phyloP scores from a whole-genome alignment of 108 stramenopile species.

The Nitzschia putrida region DNA sequence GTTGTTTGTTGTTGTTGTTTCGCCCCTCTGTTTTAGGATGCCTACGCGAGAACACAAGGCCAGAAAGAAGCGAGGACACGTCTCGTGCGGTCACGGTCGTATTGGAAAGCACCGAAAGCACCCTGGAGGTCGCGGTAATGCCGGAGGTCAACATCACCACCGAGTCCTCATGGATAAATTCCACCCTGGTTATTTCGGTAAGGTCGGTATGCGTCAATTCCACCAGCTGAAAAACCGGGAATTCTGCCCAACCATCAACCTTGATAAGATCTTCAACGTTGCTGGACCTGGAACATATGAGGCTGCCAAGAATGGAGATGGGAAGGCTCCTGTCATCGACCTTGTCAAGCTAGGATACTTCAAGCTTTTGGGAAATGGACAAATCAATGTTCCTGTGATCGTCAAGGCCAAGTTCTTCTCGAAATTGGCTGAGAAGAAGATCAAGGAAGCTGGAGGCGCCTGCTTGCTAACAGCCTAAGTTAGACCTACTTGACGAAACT shows the following conservation, averaged over 20 bases:
- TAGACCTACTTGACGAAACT: not conserved
- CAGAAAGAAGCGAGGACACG: constrained; percentile 99
- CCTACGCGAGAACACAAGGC: constrained; percentile 93
- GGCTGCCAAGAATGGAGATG: constrained; percentile 91
- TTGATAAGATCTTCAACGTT: constrained; percentile 98
- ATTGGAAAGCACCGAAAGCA: constrained; percentile 99
- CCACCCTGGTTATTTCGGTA: constrained; percentile 99
- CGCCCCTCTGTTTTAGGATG: constrained; percentile 51
- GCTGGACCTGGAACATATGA: constrained; percentile 96
- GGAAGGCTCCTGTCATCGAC: constrained; percentile 99
- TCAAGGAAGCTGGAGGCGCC: constrained; percentile 98
- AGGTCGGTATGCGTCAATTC: constrained; percentile 99
- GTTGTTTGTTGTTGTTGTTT: not conserved
- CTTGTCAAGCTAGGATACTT: constrained; percentile 94
- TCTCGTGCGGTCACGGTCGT: constrained; percentile 98
- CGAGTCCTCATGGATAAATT: constrained; percentile 98
- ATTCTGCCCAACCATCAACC: constrained; percentile 93
- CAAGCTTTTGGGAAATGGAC: constrained; percentile 99
- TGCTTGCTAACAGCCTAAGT: constrained; percentile 83
- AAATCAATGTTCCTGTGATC: constrained; percentile 95
- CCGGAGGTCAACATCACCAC: constrained; percentile 99
- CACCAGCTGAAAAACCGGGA: constrained; percentile 91
- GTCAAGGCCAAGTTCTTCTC: constrained; percentile 99
- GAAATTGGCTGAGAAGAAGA: constrained; percentile 99
- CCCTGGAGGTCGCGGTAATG: constrained; percentile 99